A percentile compares a stretch with the other conserved stretches of the same genome.
These are phyloP conservation scores for Arthrobotrys megalospora DNA, from an alignment of 2,329 filamentous ascomycete species.

Conservation along the genomic window DNA sequence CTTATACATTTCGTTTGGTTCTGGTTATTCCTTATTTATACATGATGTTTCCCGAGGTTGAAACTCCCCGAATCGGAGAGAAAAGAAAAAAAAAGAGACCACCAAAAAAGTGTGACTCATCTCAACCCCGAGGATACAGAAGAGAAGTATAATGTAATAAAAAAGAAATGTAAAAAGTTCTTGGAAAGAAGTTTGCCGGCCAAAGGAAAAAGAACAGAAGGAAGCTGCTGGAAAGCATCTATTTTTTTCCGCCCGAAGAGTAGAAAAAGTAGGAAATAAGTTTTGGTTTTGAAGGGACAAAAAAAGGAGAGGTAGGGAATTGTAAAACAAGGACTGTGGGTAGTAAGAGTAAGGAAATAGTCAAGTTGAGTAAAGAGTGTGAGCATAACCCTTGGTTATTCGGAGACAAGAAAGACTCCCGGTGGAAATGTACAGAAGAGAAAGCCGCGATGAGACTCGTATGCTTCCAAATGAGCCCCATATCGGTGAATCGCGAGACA, in stretches of 20 bases:
- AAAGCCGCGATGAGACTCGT: slow-evolving; percentile 23
- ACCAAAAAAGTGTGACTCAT: slow-evolving; percentile 19
- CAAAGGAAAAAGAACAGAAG: slow-evolving; percentile 29
- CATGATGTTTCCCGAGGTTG: slow-evolving; percentile 54
- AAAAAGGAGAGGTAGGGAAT: slow-evolving; percentile 47
- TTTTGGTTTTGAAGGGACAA: slow-evolving; percentile 40
- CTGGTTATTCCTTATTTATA: slow-evolving; percentile 60
- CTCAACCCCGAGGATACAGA: slow-evolving; percentile 44
- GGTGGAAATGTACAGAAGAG: slow-evolving; percentile 16
- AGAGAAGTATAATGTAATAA: slow-evolving; percentile 49
- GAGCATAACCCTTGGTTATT: slow-evolving; percentile 43
- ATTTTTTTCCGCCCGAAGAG: slow-evolving; percentile 53
- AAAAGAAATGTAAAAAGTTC: slow-evolving; percentile 29
- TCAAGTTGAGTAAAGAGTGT: slow-evolving; percentile 57
- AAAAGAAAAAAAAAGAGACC: slow-evolving; percentile 6
- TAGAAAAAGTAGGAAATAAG: slow-evolving; percentile 42
- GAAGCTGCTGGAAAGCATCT: slow-evolving; percentile 44
- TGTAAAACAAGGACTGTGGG: slow-evolving; percentile 27
- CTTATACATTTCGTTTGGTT: slow-evolving; percentile 58
- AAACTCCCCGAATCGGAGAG: slow-evolving; percentile 15
- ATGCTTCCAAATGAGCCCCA: slow-evolving; percentile 35
- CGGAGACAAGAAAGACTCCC: slow-evolving; percentile 29
- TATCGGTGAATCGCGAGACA: slow-evolving; percentile 27
- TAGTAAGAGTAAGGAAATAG: slow-evolving; percentile 47
- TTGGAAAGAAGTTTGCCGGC: slow-evolving; percentile 28